A percentile compares a stretch with the other conserved stretches of the same genome.
These are phyloP conservation scores for Coffea humblotiana DNA, from an alignment of 305 asterid genomes.

Conservation along the genomic window DNA sequence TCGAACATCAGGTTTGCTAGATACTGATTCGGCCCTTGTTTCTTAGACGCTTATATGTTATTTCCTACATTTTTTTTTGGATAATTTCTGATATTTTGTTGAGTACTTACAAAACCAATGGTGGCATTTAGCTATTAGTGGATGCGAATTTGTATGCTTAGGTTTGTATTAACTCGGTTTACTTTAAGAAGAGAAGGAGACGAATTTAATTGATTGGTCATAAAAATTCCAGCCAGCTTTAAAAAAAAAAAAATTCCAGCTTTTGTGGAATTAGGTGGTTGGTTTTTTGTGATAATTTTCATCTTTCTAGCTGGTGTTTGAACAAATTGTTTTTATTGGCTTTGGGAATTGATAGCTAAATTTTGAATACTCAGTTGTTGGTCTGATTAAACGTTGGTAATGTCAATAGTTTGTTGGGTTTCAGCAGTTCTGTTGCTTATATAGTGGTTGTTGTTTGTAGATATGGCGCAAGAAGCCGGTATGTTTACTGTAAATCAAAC, in stretches of 20 bases:
- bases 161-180: background rate
- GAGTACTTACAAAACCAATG: background rate
- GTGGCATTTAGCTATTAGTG: background rate
- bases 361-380: background rate
- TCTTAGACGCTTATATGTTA: background rate
- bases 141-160: background rate
- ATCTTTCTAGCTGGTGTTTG: background rate
- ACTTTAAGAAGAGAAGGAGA: background rate
- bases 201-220: background rate
- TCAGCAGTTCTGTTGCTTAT: background rate
- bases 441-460: constrained; percentile 3
- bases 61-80: background rate
- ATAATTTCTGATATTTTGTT: background rate
- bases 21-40: background rate
- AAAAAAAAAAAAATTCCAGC: background rate
- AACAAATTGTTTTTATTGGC: background rate
- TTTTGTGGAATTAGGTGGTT: background rate
- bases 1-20: background rate
- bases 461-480: constrained; percentile 26
- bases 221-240: background rate
- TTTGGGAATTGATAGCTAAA: background rate
- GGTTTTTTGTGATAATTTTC: background rate
- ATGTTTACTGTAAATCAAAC: constrained; percentile 31
- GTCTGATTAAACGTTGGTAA: background rate
- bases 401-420: background rate